These are phyloP conservation scores for Salix udensis DNA, from an alignment of 345 rosid genomes.

Conservation along the genomic window DNA sequence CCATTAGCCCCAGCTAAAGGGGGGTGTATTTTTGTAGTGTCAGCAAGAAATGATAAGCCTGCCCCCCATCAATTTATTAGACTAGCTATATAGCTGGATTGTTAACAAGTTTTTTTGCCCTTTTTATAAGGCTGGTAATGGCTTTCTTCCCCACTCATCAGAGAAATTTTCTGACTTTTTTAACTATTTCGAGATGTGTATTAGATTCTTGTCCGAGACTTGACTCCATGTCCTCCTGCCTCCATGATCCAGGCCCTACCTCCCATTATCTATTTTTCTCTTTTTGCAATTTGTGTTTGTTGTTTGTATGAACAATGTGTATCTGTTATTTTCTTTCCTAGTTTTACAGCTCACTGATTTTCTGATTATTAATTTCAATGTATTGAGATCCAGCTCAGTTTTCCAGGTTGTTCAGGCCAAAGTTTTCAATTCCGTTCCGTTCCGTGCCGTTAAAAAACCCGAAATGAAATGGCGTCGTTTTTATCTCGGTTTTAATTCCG, in stretches of 20 bases:
- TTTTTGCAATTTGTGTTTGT: background rate
- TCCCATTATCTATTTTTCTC: background rate
- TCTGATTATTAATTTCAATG: no score
- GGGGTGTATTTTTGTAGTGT: background rate
- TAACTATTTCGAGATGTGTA: background rate
- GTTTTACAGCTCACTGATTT: background rate
- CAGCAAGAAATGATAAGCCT: constrained; percentile 5
- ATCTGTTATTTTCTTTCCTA: background rate
- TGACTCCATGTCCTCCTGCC: background rate
- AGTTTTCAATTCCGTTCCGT: no score
- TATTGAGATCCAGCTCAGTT: background rate
- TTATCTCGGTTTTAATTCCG: no score
- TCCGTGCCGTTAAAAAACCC: no score
- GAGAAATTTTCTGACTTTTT: background rate
- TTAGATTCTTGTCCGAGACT: constrained; percentile 2
- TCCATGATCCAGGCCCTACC: background rate
- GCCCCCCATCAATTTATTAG: background rate
- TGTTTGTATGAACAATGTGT: background rate
- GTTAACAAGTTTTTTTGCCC: background rate
- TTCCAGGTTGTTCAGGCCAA: no score
- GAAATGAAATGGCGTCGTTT: no score
- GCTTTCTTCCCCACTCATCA: constrained; percentile 3
- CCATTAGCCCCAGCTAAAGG: background rate
- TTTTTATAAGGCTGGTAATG: background rate
- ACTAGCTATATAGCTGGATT: background rate